phyloP scores from a whole-genome alignment of 345 rosid species.

The Conringia planisiliqua region DNA sequence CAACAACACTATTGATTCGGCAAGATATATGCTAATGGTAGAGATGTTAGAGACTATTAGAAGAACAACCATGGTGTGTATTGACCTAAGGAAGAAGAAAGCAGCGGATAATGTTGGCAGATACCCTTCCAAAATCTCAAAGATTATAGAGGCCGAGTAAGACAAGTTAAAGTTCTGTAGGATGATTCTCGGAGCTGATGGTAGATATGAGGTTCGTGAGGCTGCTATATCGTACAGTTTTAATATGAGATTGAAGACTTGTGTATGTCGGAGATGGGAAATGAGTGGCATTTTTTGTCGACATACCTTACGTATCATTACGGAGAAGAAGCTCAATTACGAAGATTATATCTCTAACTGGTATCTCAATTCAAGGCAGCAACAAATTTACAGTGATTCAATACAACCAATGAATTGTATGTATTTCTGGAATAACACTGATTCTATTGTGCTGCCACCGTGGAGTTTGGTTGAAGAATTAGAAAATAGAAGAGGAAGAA shows the following conservation, averaged over 20 bases:
- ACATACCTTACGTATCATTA: neutral
- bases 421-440: neutral
- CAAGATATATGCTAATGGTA: neutral
- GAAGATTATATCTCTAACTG: neutral
- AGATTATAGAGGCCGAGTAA: neutral
- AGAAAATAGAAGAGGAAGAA: neutral
- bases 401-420: neutral
- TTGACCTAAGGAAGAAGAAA: neutral
- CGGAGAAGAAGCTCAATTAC: neutral
- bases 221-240: neutral
- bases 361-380: neutral
- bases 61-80: neutral
- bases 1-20: neutral
- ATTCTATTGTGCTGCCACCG: neutral
- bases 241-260: neutral
- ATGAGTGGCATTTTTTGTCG: neutral
- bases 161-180: neutral
- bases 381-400: neutral
- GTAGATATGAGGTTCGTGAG: neutral
- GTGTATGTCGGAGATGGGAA: neutral
- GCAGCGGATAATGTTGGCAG: too few species aligned
- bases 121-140: neutral
- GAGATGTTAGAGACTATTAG: constrained; percentile 1
- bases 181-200: neutral
- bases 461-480: neutral